Conservation (phyloP, 2,329 filamentous ascomycete species). For the Pleoardoris graminearum region DNA sequence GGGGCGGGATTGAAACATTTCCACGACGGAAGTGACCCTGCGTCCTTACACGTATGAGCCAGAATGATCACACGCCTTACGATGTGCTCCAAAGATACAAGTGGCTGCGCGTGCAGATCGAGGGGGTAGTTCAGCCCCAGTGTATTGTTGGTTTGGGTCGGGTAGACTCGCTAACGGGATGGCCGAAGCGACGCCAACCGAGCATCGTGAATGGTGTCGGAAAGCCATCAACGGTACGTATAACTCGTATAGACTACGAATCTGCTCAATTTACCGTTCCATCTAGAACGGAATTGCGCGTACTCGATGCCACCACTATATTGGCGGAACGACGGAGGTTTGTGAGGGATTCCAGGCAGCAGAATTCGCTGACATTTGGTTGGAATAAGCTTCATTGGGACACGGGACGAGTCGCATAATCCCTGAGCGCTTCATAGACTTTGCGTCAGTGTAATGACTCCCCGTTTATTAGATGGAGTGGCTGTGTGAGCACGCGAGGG, state of each 20-base stretch:
- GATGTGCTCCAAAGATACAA: slow-evolving; percentile 26
- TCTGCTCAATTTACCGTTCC: slow-evolving; percentile 8
- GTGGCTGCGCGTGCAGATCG: slow-evolving; percentile 20
- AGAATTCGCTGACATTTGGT: slow-evolving; percentile 29
- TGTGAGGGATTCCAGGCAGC: slow-evolving; percentile 38
- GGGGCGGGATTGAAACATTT: slow-evolving; percentile 10
- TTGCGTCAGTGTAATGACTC: slow-evolving; percentile 21
- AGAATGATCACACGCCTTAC: slow-evolving; percentile 29
- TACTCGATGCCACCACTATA: slow-evolving; percentile 15
- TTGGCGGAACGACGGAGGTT: slow-evolving; percentile 12
- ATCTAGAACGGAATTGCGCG: slow-evolving; percentile 12
- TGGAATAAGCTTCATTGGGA: slow-evolving; percentile 26
- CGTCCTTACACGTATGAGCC: slow-evolving; percentile 29
- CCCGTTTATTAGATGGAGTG: slow-evolving; percentile 31
- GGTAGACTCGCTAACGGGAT: slow-evolving; percentile 25
- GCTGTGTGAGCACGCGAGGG: slow-evolving; percentile 29
- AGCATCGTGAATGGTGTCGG: slow-evolving; percentile 11
- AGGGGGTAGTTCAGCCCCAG: slow-evolving; percentile 7
- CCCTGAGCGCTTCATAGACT: slow-evolving; percentile 21
- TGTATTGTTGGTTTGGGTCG: slow-evolving; percentile 24
- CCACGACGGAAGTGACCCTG: slow-evolving; percentile 15
- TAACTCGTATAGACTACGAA: slow-evolving; percentile 1
- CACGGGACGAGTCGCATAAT: slow-evolving; percentile 25
- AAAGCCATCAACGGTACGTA: slow-evolving; percentile 7
- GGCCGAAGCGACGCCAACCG: slow-evolving; percentile 20